A percentile compares a stretch with the other conserved stretches of the same genome.
Evolutionary conservation across 2,329 filamentous ascomycete species (phyloP).

Genomic region (Fusarium sp.): DNA sequence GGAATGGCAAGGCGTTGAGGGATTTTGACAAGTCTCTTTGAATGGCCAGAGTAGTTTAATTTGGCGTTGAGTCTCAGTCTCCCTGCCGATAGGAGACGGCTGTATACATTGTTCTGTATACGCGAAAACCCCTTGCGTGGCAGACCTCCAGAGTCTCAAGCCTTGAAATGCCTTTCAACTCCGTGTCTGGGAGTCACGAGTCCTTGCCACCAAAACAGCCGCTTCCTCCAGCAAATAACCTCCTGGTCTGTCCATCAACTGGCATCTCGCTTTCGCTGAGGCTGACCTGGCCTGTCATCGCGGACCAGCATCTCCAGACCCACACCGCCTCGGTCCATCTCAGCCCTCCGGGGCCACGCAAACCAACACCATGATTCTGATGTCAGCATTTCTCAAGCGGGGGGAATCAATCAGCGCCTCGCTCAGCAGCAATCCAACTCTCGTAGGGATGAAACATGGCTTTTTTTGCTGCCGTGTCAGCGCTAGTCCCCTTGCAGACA

Average conservation of each 20-base stretch:
- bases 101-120: too few relatives aligned
- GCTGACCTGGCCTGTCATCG: too few relatives aligned
- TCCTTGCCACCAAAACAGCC: too few relatives aligned
- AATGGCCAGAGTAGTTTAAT: not conserved
- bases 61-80: not conserved
- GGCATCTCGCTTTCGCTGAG: too few relatives aligned
- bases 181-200: too few relatives aligned
- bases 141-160: too few relatives aligned
- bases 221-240: too few relatives aligned
- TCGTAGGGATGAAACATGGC: not conserved
- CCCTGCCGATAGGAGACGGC: slow-evolving; percentile 29
- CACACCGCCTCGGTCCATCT: not conserved
- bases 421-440: not conserved
- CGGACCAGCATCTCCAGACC: slow-evolving; percentile 3
- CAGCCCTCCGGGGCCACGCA: slow-evolving; percentile 6
- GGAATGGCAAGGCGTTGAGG: slow-evolving; percentile 7
- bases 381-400: not conserved
- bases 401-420: not conserved
- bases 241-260: too few relatives aligned
- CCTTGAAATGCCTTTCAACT: too few relatives aligned
- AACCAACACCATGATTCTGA: slow-evolving; percentile 6
- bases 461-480: not conserved
- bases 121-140: too few relatives aligned
- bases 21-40: slow-evolving; percentile 16
- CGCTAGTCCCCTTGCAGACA: not conserved